A percentile compares a stretch with the other conserved stretches of the same genome.
Evolutionary conservation across 495 filamentous ascomycete genomes (phyloP).

Genomic region (Mytilinidion resinicola): DNA sequence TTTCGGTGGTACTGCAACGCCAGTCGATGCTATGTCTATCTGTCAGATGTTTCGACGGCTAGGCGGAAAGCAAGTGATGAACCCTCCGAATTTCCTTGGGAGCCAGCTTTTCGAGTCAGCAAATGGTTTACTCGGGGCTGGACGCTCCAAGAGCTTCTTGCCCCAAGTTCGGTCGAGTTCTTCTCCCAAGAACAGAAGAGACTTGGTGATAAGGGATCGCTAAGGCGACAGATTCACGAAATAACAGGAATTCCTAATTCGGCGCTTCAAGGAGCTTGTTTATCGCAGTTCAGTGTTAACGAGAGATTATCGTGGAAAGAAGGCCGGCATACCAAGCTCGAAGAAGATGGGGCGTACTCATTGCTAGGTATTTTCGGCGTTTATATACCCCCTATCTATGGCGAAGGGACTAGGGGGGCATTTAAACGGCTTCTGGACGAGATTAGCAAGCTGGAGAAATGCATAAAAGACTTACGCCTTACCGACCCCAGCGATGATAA

Average conservation of each 20-base stretch:
- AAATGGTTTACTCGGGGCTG: no score
- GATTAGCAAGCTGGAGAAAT: conserved; percentile 1
- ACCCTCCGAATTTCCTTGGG: neutral
- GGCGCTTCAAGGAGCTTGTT: conserved; percentile 6
- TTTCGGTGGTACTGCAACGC: conserved; percentile 12
- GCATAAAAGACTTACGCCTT: neutral
- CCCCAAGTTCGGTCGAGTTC: no score
- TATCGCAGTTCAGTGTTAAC: conserved; percentile 5
- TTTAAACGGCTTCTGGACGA: neutral
- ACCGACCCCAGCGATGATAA: conserved; percentile 30
- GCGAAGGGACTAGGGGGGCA: neutral
- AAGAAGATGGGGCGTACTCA: conserved; percentile 6
- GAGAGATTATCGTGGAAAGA: conserved; percentile 1
- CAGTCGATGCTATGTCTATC: conserved; percentile 4
- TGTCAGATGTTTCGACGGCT: conserved; percentile 7
- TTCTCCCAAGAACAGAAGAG: neutral
- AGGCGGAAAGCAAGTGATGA: neutral
- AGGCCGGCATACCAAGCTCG: conserved; percentile 1
- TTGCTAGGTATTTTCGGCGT: conserved; percentile 3
- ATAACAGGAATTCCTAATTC: conserved; percentile 3
- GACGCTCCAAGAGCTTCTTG: no score
- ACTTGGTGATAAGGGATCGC: conserved; percentile 8
- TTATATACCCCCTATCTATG: conserved; percentile 4
- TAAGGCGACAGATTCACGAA: neutral
- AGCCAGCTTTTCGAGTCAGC: neutral